Base-by-base conservation (phyloP, 768 basidiomycete species). In the Lentinula detonsa region DNA sequence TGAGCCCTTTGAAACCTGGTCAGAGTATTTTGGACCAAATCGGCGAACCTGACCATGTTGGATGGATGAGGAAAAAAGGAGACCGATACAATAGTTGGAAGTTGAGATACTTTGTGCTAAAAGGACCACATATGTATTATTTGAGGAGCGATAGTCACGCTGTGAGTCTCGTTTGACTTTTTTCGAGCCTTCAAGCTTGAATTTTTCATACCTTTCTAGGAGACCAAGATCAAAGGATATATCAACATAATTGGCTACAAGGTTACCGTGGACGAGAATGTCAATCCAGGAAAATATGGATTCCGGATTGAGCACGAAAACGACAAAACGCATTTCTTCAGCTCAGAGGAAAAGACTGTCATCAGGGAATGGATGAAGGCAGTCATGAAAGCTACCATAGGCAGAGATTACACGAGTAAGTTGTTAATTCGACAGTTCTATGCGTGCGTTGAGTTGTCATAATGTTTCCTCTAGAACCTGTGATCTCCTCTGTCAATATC, bases 301-400 rank as follows among this genome's bases (percentile, higher is more conserved):
- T 98, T 98, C 85, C 83, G 92, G 66, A 90, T 98, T 64, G 85
- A 95, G 35, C 95, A 98, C 66, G 92, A 89, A 74, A 79, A 81
- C 6, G 91, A 93, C 71, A 92, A 90, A 75, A 79, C 90, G 1
- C 94, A 98, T 71, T 93, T 74, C 69, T 99, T 99, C 75, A 93
- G 91, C 64, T 93, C 93, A 0, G 90, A 94, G 23, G 95, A 98
- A 68, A 92, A 93, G 73, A 68, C 75, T 0, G 74, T 85, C 40
- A 82, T 97, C 52, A 85, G 97, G n/a, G 93, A 93, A 65, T 98
- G 97, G 96, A 98, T 98, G 97, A 99, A 98, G 76, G 93, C 95
- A 7, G 85, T 99, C 65, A 98, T 98, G 93, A 99, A 98, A 72
- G 93, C 96, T 2, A 98, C 96, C 11, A 99, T 99, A 66, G 88